phyloP scores from a whole-genome alignment of 2,329 filamentous ascomycete genomes.

The Aspergillus neotritici region DNA sequence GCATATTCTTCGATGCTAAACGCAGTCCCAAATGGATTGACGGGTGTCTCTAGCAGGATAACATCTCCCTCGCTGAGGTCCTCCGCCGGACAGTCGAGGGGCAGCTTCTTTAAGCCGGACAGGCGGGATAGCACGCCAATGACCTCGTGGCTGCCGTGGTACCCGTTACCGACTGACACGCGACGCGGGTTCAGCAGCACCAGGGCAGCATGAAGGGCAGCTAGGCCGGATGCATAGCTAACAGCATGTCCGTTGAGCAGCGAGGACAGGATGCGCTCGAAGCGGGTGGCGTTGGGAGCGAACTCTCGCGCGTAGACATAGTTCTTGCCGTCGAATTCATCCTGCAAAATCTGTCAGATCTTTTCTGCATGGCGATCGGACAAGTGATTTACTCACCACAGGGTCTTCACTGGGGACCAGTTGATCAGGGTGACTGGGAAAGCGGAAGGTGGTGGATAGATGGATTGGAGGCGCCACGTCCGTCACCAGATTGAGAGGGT shows the following conservation, averaged over 20 bases:
- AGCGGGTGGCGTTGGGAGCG: constrained; percentile 73
- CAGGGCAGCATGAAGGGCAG: constrained; percentile 80
- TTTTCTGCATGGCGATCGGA: not conserved
- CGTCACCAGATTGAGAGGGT: constrained; percentile 63
- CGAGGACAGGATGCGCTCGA: constrained; percentile 76
- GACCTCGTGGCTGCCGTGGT: constrained; percentile 93
- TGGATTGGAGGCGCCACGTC: constrained; percentile 87
- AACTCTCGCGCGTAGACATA: constrained; percentile 81
- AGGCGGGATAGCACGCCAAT: constrained; percentile 67
- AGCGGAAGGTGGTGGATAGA: constrained; percentile 85
- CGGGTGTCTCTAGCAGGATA: constrained; percentile 84
- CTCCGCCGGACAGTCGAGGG: constrained; percentile 62
- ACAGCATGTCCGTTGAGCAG: constrained; percentile 61
- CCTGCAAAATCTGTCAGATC: constrained; percentile 3
- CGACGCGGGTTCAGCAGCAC: constrained; percentile 74
- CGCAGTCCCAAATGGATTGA: constrained; percentile 84
- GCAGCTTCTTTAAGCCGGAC: constrained; percentile 65
- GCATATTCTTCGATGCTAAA: constrained; percentile 68
- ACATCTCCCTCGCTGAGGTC: constrained; percentile 72
- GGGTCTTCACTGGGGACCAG: constrained; percentile 49
- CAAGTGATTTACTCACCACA: constrained; percentile 37
- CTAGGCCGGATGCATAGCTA: constrained; percentile 76
- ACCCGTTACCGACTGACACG: constrained; percentile 75
- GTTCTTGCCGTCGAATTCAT: constrained; percentile 25
- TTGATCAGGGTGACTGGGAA: constrained; percentile 62